These are phyloP conservation scores for Talaromyces sp. DNA, from an alignment of 2,329 filamentous ascomycete genomes.

Conservation along the genomic window DNA sequence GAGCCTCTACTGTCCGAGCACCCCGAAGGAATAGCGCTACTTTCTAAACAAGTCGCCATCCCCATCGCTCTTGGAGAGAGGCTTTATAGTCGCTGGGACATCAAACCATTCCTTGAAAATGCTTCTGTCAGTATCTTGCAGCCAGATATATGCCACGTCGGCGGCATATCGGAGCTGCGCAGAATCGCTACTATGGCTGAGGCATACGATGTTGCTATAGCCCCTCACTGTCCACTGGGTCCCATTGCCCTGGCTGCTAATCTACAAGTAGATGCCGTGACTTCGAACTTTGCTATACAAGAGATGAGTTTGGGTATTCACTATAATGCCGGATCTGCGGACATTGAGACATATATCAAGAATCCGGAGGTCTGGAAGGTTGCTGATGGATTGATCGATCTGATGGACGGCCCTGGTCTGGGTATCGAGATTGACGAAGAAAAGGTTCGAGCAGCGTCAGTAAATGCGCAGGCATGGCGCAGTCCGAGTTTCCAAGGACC, in stretches of 20 bases:
- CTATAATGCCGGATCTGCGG: conserved; percentile 65
- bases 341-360: conserved; percentile 66
- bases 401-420: conserved; percentile 60
- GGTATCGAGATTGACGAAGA: conserved; percentile 73
- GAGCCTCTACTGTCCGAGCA: conserved; percentile 72
- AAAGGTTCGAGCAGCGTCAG: conserved; percentile 58
- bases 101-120: conserved; percentile 68
- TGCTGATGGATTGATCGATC: conserved; percentile 62
- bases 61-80: conserved; percentile 73
- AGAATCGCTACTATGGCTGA: conserved; percentile 70
- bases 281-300: conserved; percentile 68
- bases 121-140: conserved; percentile 69
- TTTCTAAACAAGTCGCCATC: conserved; percentile 56
- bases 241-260: conserved; percentile 71
- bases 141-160: conserved; percentile 69
- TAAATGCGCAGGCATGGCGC: conserved; percentile 62
- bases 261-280: conserved; percentile 64
- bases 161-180: conserved; percentile 69
- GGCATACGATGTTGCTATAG: conserved; percentile 70
- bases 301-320: conserved; percentile 80
- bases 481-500: conserved; percentile 67
- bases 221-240: conserved; percentile 71
- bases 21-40: conserved; percentile 62
- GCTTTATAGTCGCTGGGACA: conserved; percentile 70
- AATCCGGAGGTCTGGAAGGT: conserved; percentile 66